Evolutionary conservation across 495 filamentous ascomycete species (phyloP), one percentile per base, ranked within the genome.

Genomic region (Aspergillus asperescens): DNA sequence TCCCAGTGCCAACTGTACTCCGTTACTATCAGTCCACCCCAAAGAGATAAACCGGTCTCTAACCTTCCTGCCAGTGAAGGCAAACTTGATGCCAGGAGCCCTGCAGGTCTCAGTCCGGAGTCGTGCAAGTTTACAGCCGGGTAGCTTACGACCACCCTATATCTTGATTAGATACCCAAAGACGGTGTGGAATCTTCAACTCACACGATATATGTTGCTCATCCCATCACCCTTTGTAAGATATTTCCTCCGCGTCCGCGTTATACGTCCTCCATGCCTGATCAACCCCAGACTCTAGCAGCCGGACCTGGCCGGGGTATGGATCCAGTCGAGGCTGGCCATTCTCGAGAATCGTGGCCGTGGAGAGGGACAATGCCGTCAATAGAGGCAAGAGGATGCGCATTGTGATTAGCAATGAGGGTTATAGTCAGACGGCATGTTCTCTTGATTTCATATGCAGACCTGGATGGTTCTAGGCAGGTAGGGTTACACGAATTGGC

Each of bases 151-250:
- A 71, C 68, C 68, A 71, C 68, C 68, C 68, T 71, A 19, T 47
- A 25, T 35, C 7, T 7, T 16, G 1, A 7, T 24, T 7, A 50
- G 13, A 31, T 18, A 6, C 12, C n/a, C 10, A 7, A 12, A 24
- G 13, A 34, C 3, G 19, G 6, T 39, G 16, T 16, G 1, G 2
- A n/a, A 15, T 15, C 3, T n/a, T 6, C n/a, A 73, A 79, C 82
- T 73, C 82, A 80, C 80, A 87, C 1, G 82, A 86, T 34, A 83
- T 74, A 57, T 82, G 72, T 42, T 82, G 72, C 10, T 77, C 79
- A 68, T 87, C 83, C 84, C 83, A 86, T 34, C 83, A 71, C 5
- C 84, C 84, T 59, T 85, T 83, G 69, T 85, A 87, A 0, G 81
- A 81, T 12, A 87, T 70, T 56, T 87, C 80, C 1, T 70, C 57